phyloP scores from a whole-genome alignment of 306 rosid species.

The Betula pendula region DNA sequence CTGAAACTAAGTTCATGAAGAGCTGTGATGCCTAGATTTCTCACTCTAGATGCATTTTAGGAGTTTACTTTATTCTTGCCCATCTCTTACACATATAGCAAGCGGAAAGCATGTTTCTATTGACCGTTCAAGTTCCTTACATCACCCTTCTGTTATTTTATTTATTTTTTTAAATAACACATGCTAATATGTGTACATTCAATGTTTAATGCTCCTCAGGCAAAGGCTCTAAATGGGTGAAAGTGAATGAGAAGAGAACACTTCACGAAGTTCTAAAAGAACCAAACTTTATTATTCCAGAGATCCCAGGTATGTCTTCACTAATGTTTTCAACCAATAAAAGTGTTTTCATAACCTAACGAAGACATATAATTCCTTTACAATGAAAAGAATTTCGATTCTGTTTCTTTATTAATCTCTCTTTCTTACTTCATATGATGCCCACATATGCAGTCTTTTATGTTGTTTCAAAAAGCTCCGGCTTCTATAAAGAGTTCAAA shows the following conservation, averaged over 20 bases:
- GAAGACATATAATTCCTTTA: not conserved
- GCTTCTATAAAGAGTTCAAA: constrained; percentile 76
- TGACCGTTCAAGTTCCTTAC: not conserved
- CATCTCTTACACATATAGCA: not conserved
- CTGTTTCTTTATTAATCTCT: not conserved
- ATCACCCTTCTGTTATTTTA: not conserved
- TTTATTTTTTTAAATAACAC: not conserved
- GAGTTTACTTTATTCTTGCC: not conserved
- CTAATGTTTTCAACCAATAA: not conserved
- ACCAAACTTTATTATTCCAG: constrained; percentile 59
- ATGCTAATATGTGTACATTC: constrained; percentile 2
- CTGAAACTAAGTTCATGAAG: not conserved
- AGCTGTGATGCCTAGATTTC: not conserved
- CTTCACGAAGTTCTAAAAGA: constrained; percentile 64
- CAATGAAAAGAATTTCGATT: not conserved
- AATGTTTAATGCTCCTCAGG: constrained; percentile 35
- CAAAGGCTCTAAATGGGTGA: constrained; percentile 65
- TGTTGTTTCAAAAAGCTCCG: constrained; percentile 73
- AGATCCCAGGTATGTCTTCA: constrained; percentile 67
- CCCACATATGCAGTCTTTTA: constrained; percentile 64
- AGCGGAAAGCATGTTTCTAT: not conserved
- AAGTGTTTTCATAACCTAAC: too few relatives aligned
- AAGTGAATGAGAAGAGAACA: constrained; percentile 65
- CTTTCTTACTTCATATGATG: constrained; percentile 1
- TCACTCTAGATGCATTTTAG: not conserved